Percentiles rank a stretch among this genome's conserved stretches.
Evolutionary conservation across 345 rosid species (phyloP).

Genomic region (Raphanus sativus): DNA sequence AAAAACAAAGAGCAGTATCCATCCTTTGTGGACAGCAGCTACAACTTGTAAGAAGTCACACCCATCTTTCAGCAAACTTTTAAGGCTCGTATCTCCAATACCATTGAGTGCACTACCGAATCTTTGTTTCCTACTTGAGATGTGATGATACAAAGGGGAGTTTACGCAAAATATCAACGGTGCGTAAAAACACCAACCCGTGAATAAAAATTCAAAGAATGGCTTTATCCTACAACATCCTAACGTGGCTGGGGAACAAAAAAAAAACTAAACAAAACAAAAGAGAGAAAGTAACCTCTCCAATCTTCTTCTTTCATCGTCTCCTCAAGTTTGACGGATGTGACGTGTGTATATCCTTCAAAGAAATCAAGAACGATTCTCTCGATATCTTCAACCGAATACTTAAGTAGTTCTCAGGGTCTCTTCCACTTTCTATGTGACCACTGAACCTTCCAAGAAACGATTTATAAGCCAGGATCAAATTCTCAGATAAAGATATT

Average conservation of each 20-base stretch:
- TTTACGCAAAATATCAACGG: not conserved
- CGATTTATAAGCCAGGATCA: conserved; percentile 87
- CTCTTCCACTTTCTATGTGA: conserved; percentile 82
- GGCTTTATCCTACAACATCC: conserved; percentile 28
- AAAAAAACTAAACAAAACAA: conserved; percentile 24
- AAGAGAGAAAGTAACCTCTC: conserved; percentile 57
- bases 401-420: conserved; percentile 91
- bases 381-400: conserved; percentile 76
- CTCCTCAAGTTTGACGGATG: conserved; percentile 75
- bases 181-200: conserved; percentile 20
- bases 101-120: conserved; percentile 45
- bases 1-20: conserved; percentile 49
- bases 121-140: conserved; percentile 65
- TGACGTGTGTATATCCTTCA: conserved; percentile 54
- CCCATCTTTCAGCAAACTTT: conserved; percentile 44
- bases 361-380: conserved; percentile 83
- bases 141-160: conserved; percentile 45
- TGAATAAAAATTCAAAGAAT: conserved; percentile 33
- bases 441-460: conserved; percentile 89
- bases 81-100: conserved; percentile 24
- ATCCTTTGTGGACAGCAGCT: conserved; percentile 52
- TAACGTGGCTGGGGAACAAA: not conserved
- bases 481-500: conserved; percentile 73
- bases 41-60: conserved; percentile 61
- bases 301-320: conserved; percentile 48